Base-by-base conservation (phyloP, 495 filamentous ascomycete species). In the Aspergillus bertholletiae region DNA sequence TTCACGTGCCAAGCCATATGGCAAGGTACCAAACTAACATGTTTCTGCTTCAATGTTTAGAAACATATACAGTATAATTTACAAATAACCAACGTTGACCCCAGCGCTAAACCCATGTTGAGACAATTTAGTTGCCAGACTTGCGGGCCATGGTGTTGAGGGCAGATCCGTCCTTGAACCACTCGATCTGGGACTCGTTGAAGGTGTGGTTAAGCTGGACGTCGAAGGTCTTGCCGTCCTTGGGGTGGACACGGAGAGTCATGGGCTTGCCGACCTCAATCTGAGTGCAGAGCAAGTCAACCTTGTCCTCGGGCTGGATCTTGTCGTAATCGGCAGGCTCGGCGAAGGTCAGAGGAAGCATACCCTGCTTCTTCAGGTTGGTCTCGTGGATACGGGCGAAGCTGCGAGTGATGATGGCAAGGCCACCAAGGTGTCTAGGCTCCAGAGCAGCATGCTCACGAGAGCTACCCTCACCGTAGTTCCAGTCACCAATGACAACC, bases 361-460 rank as follows among this genome's bases (percentile, higher is more conserved):
- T 94, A 79, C 94, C 94, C 84, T 98, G 94, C 87, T 98, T 98
- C 90, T 98, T 98, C 79, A 98, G 77, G 84, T 98, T 98, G 79
- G 94, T 98, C 81, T 98, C 94, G 83, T 98, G 94, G 73, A 98
- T 98, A 88, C 94, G 95, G 66, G 94, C 94, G 72, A 98, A 98
- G 64, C 83, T 88, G 68, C 89, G 86, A 72, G 88, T 92, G 75
- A 98, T 95, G 83, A 98, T 95, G 63, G 95, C 94, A 60, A 97
- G 83, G 72, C 92, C 94, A 59, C 94, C 94, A 52, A 98, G 88
- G 80, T 97, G 94, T 66, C 94, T 87, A 68, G 94, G 94, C 81
- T 98, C 95, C 37, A 98, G 84, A 67, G 94, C 94, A 54, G 94
- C 94, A 74, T 98, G 94, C 81, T 98, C 94, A 80, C 94, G 90